phyloP scores from a whole-genome alignment of 1,284 basidiomycete species.

The Melampsora occidentalis region DNA sequence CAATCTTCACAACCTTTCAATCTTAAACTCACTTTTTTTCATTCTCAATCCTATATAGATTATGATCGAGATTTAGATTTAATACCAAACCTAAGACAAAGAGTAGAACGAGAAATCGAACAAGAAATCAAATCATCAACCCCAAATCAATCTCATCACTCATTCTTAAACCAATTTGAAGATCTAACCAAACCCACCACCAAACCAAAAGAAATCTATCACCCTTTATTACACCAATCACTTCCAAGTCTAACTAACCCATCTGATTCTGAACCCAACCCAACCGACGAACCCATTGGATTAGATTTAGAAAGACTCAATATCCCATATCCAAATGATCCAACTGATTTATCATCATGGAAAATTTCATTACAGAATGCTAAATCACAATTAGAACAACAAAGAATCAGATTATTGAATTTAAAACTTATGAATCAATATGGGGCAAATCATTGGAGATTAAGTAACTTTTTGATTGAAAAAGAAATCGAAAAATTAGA shows the following conservation, averaged over 20 bases:
- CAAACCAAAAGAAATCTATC: not conserved
- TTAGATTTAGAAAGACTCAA: slow-evolving; percentile 30
- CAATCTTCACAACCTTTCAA: no score
- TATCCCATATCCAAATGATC: slow-evolving; percentile 31
- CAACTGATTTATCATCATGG: slow-evolving; percentile 73
- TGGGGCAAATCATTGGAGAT: slow-evolving; percentile 83
- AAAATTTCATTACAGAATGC: slow-evolving; percentile 72
- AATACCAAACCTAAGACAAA: slow-evolving; percentile 28
- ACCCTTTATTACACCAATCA: not conserved
- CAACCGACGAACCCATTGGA: slow-evolving; percentile 20
- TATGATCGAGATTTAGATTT: slow-evolving; percentile 31
- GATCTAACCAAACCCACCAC: not conserved
- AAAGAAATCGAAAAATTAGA: slow-evolving; percentile 72
- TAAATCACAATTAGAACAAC: slow-evolving; percentile 82
- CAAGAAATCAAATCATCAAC: slow-evolving; percentile 18
- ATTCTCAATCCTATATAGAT: not conserved
- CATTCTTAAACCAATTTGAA: slow-evolving; percentile 15
- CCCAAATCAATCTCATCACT: slow-evolving; percentile 5
- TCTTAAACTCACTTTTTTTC: no score
- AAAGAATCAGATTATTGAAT: slow-evolving; percentile 81
- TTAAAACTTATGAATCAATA: slow-evolving; percentile 78
- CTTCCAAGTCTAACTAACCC: not conserved
- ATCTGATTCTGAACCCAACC: slow-evolving; percentile 11
- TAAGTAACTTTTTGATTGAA: slow-evolving; percentile 83
- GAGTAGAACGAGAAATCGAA: slow-evolving; percentile 37